Conservation (phyloP, 768 basidiomycete species). For the Xerocomus potaroensis region DNA sequence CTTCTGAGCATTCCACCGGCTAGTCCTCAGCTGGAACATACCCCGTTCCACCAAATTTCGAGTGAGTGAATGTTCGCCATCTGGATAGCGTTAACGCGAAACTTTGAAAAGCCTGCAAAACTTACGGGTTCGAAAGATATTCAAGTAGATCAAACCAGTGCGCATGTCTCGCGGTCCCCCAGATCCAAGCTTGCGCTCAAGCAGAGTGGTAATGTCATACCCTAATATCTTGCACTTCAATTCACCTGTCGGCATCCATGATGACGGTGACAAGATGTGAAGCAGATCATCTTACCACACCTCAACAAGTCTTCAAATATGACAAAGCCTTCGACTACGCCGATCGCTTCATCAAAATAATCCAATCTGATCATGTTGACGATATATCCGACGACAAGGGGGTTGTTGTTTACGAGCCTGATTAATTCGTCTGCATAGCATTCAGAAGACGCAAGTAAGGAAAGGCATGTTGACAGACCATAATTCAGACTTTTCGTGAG, state of each 20-base stretch:
- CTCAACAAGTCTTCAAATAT: constrained; percentile 12
- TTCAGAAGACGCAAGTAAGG: background rate
- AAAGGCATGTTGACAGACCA: background rate
- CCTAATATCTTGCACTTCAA: constrained; percentile 3
- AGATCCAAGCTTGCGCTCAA: constrained; percentile 10
- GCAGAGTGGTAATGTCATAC: constrained; percentile 8
- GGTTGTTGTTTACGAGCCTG: constrained; percentile 1
- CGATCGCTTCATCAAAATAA: constrained; percentile 25
- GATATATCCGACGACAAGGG: constrained; percentile 11
- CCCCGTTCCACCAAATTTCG: constrained; percentile 13
- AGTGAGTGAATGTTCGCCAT: constrained; percentile 5
- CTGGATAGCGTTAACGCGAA: background rate
- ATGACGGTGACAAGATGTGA: background rate
- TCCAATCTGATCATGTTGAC: constrained; percentile 23
- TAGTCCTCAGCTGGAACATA: constrained; percentile 6
- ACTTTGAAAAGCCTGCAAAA: background rate
- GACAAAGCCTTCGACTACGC: constrained; percentile 17
- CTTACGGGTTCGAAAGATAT: constrained; percentile 9
- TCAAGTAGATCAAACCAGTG: constrained; percentile 13
- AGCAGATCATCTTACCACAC: background rate
- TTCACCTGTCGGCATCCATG: background rate
- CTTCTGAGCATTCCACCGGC: constrained; percentile 12
- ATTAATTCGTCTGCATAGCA: background rate
- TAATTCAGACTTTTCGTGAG: constrained; percentile 8
- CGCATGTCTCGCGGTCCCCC: constrained; percentile 13